A percentile compares a stretch with the other conserved stretches of the same genome.
These are phyloP conservation scores for Melaleuca quinquenervia DNA, from an alignment of 345 rosid species.

Conservation along the genomic window DNA sequence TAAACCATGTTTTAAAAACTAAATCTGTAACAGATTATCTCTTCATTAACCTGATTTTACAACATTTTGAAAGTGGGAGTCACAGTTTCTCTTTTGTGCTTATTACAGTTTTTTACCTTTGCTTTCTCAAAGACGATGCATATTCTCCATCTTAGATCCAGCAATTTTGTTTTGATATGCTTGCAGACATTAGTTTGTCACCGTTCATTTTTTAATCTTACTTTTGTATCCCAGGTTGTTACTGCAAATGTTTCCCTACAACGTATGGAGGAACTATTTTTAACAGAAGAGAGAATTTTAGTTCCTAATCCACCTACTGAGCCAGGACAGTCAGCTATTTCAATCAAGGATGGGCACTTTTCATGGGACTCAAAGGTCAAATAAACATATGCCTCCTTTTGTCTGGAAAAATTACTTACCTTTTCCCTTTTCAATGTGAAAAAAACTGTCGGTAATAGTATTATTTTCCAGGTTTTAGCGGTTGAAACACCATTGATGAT, in stretches of 20 bases:
- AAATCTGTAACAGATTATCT: not conserved
- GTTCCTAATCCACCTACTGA: constrained; percentile 71
- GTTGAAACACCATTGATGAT: not conserved
- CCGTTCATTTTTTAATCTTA: not conserved
- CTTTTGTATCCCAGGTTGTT: constrained; percentile 49
- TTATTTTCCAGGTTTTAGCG: not conserved
- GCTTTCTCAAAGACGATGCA: not conserved
- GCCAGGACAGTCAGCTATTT: constrained; percentile 65
- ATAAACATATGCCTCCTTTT: not conserved
- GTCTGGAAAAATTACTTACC: not conserved
- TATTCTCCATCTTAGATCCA: not conserved
- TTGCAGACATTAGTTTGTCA: not conserved
- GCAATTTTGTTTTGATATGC: not conserved
- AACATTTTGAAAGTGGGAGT: not conserved
- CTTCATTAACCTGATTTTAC: not conserved
- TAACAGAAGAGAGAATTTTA: constrained; percentile 77
- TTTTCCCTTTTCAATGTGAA: not conserved
- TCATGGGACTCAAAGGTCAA: constrained; percentile 89
- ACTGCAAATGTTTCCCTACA: constrained; percentile 84
- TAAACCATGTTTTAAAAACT: not conserved
- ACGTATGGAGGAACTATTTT: constrained; percentile 77
- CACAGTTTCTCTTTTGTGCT: not conserved
- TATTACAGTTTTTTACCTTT: not conserved
- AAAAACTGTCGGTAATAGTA: not conserved
- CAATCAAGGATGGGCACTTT: constrained; percentile 68